Evolutionary conservation across 2,329 filamentous ascomycete species (phyloP).

Genomic region (Simplicillium sp.): DNA sequence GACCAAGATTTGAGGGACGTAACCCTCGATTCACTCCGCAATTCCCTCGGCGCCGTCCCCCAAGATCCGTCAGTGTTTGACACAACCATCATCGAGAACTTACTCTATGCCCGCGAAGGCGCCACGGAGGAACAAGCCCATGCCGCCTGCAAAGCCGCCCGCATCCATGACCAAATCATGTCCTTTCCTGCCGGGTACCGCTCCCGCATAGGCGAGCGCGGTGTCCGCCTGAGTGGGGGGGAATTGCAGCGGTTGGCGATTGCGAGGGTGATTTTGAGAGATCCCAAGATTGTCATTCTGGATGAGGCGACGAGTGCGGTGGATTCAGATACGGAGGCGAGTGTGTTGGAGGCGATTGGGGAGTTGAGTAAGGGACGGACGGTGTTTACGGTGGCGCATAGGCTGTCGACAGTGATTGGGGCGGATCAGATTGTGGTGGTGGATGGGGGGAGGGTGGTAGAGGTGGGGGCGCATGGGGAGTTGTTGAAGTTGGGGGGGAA

Average conservation of each 20-base stretch:
- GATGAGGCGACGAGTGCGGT: slow-evolving; percentile 28
- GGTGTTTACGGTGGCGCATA: slow-evolving; percentile 40
- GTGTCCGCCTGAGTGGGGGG: slow-evolving; percentile 39
- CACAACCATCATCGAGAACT: slow-evolving; percentile 52
- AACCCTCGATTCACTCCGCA: slow-evolving; percentile 45
- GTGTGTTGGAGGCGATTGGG: slow-evolving; percentile 35
- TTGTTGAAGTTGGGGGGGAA: slow-evolving; percentile 35
- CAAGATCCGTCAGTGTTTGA: slow-evolving; percentile 58
- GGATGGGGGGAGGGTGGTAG: slow-evolving; percentile 38
- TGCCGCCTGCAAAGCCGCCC: slow-evolving; percentile 50
- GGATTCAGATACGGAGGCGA: slow-evolving; percentile 31
- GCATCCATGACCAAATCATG: slow-evolving; percentile 55
- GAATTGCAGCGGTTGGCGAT: slow-evolving; percentile 40
- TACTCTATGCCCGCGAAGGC: slow-evolving; percentile 52
- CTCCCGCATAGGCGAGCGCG: slow-evolving; percentile 36
- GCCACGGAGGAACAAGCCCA: slow-evolving; percentile 51
- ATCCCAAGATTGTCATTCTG: slow-evolving; percentile 22
- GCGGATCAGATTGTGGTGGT: slow-evolving; percentile 45
- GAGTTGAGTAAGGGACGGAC: slow-evolving; percentile 36
- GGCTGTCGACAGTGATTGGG: slow-evolving; percentile 28
- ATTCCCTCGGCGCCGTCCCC: slow-evolving; percentile 53
- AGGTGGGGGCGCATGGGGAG: slow-evolving; percentile 39
- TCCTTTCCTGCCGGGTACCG: slow-evolving; percentile 44
- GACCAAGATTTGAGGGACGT: slow-evolving; percentile 51
- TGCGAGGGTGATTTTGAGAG: slow-evolving; percentile 24